Conservation (phyloP, 2,329 filamentous ascomycete genomes). For the Ceratocystis cacaofunesta region DNA sequence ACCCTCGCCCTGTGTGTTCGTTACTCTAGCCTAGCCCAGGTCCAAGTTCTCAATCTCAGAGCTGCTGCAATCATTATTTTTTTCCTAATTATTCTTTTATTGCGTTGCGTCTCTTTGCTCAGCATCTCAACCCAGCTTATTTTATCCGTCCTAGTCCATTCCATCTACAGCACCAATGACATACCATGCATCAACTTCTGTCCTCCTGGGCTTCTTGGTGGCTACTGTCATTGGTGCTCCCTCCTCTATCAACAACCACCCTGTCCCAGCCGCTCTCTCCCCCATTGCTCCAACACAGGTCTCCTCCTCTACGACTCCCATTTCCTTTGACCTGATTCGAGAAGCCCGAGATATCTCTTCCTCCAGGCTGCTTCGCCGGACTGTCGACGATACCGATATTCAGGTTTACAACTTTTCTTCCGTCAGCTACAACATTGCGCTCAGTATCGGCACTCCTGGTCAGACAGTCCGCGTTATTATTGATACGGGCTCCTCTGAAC, state of each 20-base stretch:
- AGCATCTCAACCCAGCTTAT: background rate
- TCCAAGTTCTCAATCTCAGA: background rate
- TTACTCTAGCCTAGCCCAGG: background rate
- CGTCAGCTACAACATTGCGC: constrained; percentile 28
- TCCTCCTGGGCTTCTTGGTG: constrained; percentile 9
- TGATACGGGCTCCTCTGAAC: constrained; percentile 29
- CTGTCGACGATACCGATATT: constrained; percentile 15
- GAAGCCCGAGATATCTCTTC: constrained; percentile 7
- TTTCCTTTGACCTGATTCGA: constrained; percentile 10
- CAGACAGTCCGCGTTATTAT: constrained; percentile 28
- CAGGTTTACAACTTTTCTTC: constrained; percentile 18
- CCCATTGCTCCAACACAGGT: background rate
- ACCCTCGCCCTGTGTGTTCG: background rate
- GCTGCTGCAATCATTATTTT: background rate
- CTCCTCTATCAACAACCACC: background rate
- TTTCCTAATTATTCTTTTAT: background rate
- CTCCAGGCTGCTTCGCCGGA: constrained; percentile 5
- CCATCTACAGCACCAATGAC: constrained; percentile 1
- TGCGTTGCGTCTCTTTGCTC: background rate
- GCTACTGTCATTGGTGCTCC: constrained; percentile 7
- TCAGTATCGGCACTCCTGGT: constrained; percentile 27
- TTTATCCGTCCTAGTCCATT: background rate
- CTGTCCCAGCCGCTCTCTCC: constrained; percentile 3
- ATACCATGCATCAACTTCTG: background rate
- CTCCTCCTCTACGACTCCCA: background rate